Evolutionary conservation across 2,329 filamentous ascomycete genomes (phyloP).

Genomic region (Paracoccidioides lutzii): DNA sequence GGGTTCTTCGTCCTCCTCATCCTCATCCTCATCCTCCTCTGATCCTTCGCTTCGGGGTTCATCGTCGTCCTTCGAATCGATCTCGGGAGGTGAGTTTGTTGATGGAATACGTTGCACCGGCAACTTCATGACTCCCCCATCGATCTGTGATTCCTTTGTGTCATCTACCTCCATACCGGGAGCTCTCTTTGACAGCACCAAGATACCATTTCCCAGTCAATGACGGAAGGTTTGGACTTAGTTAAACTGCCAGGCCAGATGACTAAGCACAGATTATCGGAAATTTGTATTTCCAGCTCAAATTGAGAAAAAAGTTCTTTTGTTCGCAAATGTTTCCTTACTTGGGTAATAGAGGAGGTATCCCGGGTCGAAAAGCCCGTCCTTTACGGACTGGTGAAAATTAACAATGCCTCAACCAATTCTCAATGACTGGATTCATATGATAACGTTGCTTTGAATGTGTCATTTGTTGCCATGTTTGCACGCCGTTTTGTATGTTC

Average conservation of each 20-base stretch:
- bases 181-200: slow-evolving; percentile 15
- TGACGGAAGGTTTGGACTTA: not conserved
- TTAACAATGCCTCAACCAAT: not conserved
- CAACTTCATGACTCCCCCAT: slow-evolving; percentile 12
- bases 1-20: slow-evolving; percentile 87
- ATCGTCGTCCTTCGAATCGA: slow-evolving; percentile 15
- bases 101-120: slow-evolving; percentile 8
- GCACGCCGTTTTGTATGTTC: slow-evolving; percentile 20
- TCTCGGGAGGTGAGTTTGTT: not conserved
- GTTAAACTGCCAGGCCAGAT: not conserved
- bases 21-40: slow-evolving; percentile 53
- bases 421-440: not conserved
- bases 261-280: not conserved
- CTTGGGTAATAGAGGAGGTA: no score
- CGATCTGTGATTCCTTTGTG: slow-evolving; percentile 14
- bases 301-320: not conserved
- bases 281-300: not conserved
- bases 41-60: slow-evolving; percentile 23
- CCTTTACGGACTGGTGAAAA: no score
- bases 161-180: slow-evolving; percentile 29
- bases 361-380: no score
- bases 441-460: not conserved
- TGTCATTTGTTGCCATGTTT: slow-evolving; percentile 18
- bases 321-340: not conserved
- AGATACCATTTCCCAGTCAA: not conserved